phyloP scores from a whole-genome alignment of 2,329 filamentous ascomycete genomes.

The Daldinia sp. region DNA sequence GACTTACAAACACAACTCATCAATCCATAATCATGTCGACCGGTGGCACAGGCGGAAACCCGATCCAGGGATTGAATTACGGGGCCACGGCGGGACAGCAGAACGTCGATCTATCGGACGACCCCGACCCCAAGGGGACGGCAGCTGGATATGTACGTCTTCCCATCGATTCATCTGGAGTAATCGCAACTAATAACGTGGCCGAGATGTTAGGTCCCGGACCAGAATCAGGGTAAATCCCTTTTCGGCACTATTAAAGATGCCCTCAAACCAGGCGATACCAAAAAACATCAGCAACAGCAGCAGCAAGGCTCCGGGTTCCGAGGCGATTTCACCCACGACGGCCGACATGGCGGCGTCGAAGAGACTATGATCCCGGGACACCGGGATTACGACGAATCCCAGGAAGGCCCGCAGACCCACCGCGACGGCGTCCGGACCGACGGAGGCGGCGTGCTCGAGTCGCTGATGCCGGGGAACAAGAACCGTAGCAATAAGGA shows the following conservation, averaged over 20 bases:
- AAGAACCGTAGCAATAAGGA: conserved; percentile 17
- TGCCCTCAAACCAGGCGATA: conserved; percentile 36
- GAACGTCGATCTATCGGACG: conserved; percentile 30
- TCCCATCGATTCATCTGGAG: neutral
- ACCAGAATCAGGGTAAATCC: conserved; percentile 28
- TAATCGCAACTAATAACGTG: neutral
- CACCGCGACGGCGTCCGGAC: conserved; percentile 20
- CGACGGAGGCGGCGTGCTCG: conserved; percentile 22
- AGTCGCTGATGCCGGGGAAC: conserved; percentile 24
- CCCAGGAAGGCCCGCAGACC: conserved; percentile 15
- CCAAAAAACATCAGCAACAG: conserved; percentile 19
- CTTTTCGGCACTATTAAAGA: conserved; percentile 36
- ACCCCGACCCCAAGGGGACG: conserved; percentile 37
- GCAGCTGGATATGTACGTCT: conserved; percentile 36
- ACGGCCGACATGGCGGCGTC: conserved; percentile 34
- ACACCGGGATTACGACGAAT: conserved; percentile 34
- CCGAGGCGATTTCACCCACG: conserved; percentile 29
- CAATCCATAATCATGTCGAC: conserved; percentile 34
- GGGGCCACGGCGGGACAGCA: conserved; percentile 24
- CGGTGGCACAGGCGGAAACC: conserved; percentile 37
- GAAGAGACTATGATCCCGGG: conserved; percentile 35
- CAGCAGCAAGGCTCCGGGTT: conserved; percentile 14
- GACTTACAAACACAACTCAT: neutral
- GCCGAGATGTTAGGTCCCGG: conserved; percentile 11
- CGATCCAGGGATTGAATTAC: conserved; percentile 22